Evolutionary conservation across 129 eudicot species (phyloP).

Genomic region (Flaveria robusta): DNA sequence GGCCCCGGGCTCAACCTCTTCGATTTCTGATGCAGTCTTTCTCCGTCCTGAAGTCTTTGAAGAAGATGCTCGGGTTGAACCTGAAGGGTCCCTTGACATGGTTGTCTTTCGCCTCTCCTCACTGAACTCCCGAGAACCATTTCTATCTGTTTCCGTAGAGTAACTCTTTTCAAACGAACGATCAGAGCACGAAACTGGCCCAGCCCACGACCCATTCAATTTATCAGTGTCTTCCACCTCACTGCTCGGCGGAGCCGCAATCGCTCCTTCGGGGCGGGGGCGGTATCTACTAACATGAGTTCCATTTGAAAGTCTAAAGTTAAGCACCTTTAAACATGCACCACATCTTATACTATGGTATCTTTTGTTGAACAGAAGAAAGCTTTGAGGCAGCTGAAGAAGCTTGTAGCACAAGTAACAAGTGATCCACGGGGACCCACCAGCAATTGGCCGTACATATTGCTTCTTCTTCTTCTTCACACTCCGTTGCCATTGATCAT

Average conservation of each 20-base stretch:
- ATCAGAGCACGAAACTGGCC: slow-evolving; percentile 59
- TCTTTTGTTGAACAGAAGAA: slow-evolving; percentile 57
- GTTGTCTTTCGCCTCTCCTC: slow-evolving; percentile 45
- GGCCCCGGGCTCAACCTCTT: slow-evolving; percentile 45
- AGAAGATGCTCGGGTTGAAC: slow-evolving; percentile 42
- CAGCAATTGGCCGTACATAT: slow-evolving; percentile 67
- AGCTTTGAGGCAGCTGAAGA: slow-evolving; percentile 78
- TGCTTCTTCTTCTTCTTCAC: slow-evolving; percentile 46
- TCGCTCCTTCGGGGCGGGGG: slow-evolving; percentile 34
- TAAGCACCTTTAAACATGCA: slow-evolving; percentile 61
- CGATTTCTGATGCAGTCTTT: slow-evolving; percentile 51
- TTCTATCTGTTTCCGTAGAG: slow-evolving; percentile 56
- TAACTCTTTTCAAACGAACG: slow-evolving; percentile 45
- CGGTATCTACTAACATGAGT: slow-evolving; percentile 47
- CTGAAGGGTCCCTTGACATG: slow-evolving; percentile 31
- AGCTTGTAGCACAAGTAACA: slow-evolving; percentile 63
- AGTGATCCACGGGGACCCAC: slow-evolving; percentile 70
- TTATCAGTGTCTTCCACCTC: slow-evolving; percentile 51
- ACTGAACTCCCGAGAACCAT: slow-evolving; percentile 34
- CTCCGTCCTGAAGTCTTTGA: slow-evolving; percentile 22
- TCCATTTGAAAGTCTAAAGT: slow-evolving; percentile 51
- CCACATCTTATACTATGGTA: slow-evolving; percentile 65
- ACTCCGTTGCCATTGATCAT: slow-evolving; percentile 31
- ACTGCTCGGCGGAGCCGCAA: slow-evolving; percentile 66
- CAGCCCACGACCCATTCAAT: slow-evolving; percentile 29